Conservation (phyloP, 768 basidiomycete genomes). For the Leccinum variicolor region DNA sequence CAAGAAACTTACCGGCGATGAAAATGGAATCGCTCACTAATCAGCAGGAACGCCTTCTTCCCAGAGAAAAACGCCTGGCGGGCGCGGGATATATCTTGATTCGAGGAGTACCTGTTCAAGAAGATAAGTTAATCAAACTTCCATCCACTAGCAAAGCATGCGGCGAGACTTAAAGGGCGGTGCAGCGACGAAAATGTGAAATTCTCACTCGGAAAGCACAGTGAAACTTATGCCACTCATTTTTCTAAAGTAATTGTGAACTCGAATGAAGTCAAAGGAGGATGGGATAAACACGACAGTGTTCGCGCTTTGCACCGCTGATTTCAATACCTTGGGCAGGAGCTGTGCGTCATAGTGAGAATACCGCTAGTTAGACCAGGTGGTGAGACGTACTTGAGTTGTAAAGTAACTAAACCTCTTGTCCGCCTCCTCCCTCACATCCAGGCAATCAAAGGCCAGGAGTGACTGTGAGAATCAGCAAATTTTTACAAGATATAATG, state of each 20-base stretch:
- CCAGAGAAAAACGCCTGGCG: constrained; percentile 90
- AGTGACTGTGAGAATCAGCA: constrained; percentile 50
- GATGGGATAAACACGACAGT: constrained; percentile 90
- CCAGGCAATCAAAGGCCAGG: constrained; percentile 66
- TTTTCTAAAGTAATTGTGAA: constrained; percentile 85
- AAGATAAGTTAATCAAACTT: neutral
- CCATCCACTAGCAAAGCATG: neutral
- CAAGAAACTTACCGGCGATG: constrained; percentile 64
- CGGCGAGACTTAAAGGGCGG: neutral
- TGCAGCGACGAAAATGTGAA: neutral
- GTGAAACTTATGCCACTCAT: constrained; percentile 66
- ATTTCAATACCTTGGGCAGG: constrained; percentile 80
- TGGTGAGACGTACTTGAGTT: constrained; percentile 54
- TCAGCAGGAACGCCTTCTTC: constrained; percentile 79
- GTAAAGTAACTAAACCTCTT: constrained; percentile 87
- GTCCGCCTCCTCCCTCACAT: constrained; percentile 76
- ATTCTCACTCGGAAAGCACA: constrained; percentile 82
- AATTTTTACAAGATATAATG: neutral
- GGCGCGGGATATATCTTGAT: constrained; percentile 91
- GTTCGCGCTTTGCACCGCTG: constrained; percentile 89
- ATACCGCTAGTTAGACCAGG: neutral
- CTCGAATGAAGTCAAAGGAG: constrained; percentile 93
- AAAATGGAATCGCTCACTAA: constrained; percentile 99
- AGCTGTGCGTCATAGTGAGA: constrained; percentile 43
- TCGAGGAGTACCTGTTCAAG: constrained; percentile 75